Evolutionary conservation across 176 grass and related monocot species (phyloP), one percentile per base, ranked within the genome.

Genomic region (Aegilops sharonensis): DNA sequence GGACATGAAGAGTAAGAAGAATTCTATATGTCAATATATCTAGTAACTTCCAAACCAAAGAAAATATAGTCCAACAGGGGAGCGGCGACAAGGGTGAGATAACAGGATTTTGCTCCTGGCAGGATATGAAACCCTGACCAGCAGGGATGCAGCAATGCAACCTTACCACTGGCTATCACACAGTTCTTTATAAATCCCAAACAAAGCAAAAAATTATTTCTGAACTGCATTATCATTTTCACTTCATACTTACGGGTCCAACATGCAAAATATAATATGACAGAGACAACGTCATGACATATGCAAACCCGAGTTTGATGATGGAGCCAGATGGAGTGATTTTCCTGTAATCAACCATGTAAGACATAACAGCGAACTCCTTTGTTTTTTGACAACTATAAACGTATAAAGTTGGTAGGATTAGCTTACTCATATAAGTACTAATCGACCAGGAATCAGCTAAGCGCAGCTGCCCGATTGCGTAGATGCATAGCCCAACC

Each of bases 301-400:
- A 75, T 81, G 68, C 11, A 85, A 89, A 60, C 24, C 27, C 24
- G 12, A 47, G 8, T 89, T 31, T 79, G 40, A 40, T 79, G 25
- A 84, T 31, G 20, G 54, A 39, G 12, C 42, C 60, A 87, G 13
- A 78, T 81, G 40, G n/a, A 80, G 54, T 74, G 75, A 66, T 43
- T 56, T 56, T 31, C 68, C 36, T 78, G 42, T 47, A 31, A 67
- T 71, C 2, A 32, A 72, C 29, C 35, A 47, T 61, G 64, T 43
- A 70, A 2, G 11, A 69, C n/a, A 76, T 31, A 65, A 59, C 23
- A 77, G 15, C 9, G 36, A 14, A 57, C 36, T 25, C 35, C 11
- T 56, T 67, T 15, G 37, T 37, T 61, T 88, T 67, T 68, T 3
- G 48, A 67, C 25, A 88, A 9, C 25, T 77, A 66, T 47, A 47